These are phyloP conservation scores for Claviceps sp. DNA, from an alignment of 2,329 filamentous ascomycete species.

Conservation along the genomic window DNA sequence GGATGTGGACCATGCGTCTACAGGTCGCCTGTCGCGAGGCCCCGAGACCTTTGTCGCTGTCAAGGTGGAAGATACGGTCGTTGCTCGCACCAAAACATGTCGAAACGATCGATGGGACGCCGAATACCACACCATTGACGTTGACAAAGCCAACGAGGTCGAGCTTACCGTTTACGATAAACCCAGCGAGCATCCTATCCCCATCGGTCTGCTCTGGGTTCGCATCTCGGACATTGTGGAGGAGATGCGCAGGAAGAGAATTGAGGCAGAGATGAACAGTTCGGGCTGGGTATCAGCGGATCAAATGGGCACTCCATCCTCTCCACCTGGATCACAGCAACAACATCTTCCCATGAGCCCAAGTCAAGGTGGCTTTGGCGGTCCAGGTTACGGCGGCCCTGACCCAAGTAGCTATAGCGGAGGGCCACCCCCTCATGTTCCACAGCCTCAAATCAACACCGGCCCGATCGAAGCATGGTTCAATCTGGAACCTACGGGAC, in stretches of 20 bases:
- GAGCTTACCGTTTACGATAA: conserved; percentile 98
- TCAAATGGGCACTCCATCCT: conserved; percentile 58
- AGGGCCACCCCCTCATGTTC: conserved; percentile 15
- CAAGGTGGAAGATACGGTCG: conserved; percentile 90
- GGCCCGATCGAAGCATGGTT: conserved; percentile 87
- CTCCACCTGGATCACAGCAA: conserved; percentile 22
- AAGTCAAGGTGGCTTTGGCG: conserved; percentile 28
- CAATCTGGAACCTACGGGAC: conserved; percentile 83
- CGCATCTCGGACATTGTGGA: conserved; percentile 94
- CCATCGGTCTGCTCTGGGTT: conserved; percentile 92
- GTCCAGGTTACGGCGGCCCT: conserved; percentile 22
- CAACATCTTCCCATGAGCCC: conserved; percentile 45
- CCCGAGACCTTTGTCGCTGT: conserved; percentile 93
- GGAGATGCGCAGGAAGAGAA: conserved; percentile 92
- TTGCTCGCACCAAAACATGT: conserved; percentile 74
- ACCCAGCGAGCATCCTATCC: conserved; percentile 75
- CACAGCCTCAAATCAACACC: conserved; percentile 38
- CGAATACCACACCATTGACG: conserved; percentile 81
- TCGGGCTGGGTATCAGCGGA: conserved; percentile 97
- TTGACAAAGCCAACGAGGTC: conserved; percentile 97
- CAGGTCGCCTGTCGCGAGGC: conserved; percentile 70
- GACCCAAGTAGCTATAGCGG: conserved; percentile 16
- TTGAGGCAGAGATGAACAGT: conserved; percentile 88
- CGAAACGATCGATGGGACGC: conserved; percentile 84
- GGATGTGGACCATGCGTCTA: conserved; percentile 86